Conservation (phyloP, 768 basidiomycete species). For the Kwoniella heveanensis region DNA sequence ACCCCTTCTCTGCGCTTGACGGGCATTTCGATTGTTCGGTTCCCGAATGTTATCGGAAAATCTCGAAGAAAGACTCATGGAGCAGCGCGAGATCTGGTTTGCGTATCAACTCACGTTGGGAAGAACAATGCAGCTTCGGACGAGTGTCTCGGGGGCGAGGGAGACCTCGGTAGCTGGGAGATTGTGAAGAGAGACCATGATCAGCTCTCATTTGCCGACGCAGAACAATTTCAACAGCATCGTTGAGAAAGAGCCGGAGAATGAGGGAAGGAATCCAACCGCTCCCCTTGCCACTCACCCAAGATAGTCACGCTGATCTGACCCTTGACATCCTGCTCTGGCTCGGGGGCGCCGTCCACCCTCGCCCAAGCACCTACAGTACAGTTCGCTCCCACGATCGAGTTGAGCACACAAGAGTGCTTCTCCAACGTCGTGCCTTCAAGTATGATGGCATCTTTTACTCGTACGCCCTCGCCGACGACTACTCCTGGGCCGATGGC, state of each 20-base stretch:
- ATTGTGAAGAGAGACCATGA: too few relatives aligned
- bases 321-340: slow-evolving; percentile 52
- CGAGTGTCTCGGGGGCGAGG: slow-evolving; percentile 57
- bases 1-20: too few relatives aligned
- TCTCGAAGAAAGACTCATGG: too few relatives aligned
- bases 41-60: neutral
- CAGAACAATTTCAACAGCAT: neutral
- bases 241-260: too few relatives aligned
- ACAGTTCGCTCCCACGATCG: slow-evolving; percentile 58
- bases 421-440: slow-evolving; percentile 57
- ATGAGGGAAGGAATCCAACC: too few relatives aligned
- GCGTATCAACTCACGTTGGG: slow-evolving; percentile 56
- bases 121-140: slow-evolving; percentile 59
- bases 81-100: too few relatives aligned
- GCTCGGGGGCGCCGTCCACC: slow-evolving; percentile 57
- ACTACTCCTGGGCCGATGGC: slow-evolving; percentile 54
- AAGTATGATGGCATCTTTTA: slow-evolving; percentile 58
- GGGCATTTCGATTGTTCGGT: too few relatives aligned
- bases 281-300: too few relatives aligned
- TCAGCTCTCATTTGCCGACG: too few relatives aligned
- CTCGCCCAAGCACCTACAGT: slow-evolving; percentile 59
- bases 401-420: slow-evolving; percentile 57
- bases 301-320: slow-evolving; percentile 58
- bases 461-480: slow-evolving; percentile 56
- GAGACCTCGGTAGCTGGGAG: slow-evolving; percentile 57